Conservation (phyloP, 2,329 filamentous ascomycete species). For the Daldinia sp. region DNA sequence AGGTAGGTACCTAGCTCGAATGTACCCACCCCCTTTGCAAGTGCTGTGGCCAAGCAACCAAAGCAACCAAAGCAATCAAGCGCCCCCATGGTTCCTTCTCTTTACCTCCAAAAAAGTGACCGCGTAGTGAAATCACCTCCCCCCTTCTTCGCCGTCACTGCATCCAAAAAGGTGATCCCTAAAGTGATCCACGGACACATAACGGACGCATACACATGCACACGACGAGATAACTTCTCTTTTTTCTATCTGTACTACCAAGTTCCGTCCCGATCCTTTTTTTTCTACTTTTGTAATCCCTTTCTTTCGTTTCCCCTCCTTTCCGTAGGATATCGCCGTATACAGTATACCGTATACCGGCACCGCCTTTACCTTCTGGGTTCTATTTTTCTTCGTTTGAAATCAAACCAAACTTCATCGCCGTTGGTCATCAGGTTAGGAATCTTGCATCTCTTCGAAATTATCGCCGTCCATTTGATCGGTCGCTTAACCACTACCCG, state of each 20-base stretch:
- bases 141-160: constrained; percentile 33
- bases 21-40: constrained; percentile 28
- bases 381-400: constrained; percentile 11
- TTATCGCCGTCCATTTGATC: background rate
- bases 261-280: constrained; percentile 13
- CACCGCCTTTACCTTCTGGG: constrained; percentile 2
- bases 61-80: constrained; percentile 31
- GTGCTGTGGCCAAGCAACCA: constrained; percentile 21
- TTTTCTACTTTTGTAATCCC: constrained; percentile 31
- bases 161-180: constrained; percentile 17
- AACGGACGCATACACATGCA: constrained; percentile 12
- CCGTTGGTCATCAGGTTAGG: constrained; percentile 1
- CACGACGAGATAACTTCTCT: constrained; percentile 45
- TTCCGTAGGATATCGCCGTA: background rate
- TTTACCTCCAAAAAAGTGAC: constrained; percentile 22
- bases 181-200: constrained; percentile 20
- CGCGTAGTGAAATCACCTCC: constrained; percentile 20
- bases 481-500: constrained; percentile 2
- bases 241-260: constrained; percentile 31
- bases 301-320: constrained; percentile 12
- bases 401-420: constrained; percentile 8
- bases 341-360: background rate
- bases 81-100: constrained; percentile 11
- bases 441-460: background rate
- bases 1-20: constrained; percentile 8